phyloP scores from a whole-genome alignment of 2,329 filamentous ascomycete genomes.

The Balansia obtecta region DNA sequence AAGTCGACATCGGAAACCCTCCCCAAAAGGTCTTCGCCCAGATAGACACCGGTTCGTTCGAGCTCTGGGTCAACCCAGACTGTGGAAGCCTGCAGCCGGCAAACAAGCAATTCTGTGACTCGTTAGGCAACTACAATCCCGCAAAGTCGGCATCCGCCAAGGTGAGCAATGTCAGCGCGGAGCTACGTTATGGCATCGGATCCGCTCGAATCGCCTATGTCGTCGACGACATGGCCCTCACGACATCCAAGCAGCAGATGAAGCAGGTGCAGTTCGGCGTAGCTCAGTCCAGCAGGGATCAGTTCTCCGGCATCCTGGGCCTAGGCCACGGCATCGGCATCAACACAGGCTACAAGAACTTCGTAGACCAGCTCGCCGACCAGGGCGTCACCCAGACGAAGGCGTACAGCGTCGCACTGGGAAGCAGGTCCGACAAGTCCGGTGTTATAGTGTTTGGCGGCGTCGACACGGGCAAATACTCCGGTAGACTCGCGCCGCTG shows the following conservation, averaged over 20 bases:
- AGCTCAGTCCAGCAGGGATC: constrained; percentile 35
- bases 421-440: constrained; percentile 44
- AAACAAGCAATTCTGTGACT: constrained; percentile 32
- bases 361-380: constrained; percentile 35
- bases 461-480: constrained; percentile 51
- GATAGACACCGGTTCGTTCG: constrained; percentile 47
- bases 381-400: constrained; percentile 45
- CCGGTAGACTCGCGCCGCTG: constrained; percentile 43
- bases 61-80: constrained; percentile 51
- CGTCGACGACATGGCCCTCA: constrained; percentile 31
- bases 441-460: constrained; percentile 59
- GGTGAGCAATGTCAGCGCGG: constrained; percentile 22
- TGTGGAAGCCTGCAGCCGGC: constrained; percentile 32
- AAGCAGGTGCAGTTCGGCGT: constrained; percentile 51
- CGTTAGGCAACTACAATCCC: constrained; percentile 31
- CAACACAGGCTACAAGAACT: constrained; percentile 36
- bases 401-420: constrained; percentile 54
- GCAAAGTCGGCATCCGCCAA: constrained; percentile 26
- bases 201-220: constrained; percentile 38
- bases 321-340: constrained; percentile 51
- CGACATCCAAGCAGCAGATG: constrained; percentile 22
- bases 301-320: constrained; percentile 53
- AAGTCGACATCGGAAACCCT: constrained; percentile 40
- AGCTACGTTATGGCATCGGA: constrained; percentile 38
- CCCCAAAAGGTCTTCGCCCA: constrained; percentile 40